A percentile compares a stretch with the other conserved stretches of the same genome.
Evolutionary conservation across 1,284 basidiomycete genomes (phyloP).

Genomic region (Hymenochaete sp.): DNA sequence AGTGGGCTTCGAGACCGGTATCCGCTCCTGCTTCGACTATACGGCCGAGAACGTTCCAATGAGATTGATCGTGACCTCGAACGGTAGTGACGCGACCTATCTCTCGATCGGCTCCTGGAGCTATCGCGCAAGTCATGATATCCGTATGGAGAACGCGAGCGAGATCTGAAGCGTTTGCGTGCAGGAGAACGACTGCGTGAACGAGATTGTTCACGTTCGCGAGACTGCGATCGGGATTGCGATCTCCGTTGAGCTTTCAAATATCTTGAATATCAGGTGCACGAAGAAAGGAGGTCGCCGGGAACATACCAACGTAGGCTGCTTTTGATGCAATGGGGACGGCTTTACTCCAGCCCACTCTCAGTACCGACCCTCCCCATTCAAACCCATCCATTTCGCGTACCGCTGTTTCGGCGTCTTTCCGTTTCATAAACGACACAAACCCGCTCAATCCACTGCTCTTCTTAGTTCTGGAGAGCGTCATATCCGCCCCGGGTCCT

Average conservation of each 20-base stretch:
- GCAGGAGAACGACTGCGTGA: constrained; percentile 35
- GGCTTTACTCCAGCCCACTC: constrained; percentile 94
- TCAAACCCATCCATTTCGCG: constrained; percentile 84
- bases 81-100: constrained; percentile 29
- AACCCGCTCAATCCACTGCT: constrained; percentile 81
- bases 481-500: constrained; percentile 72
- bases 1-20: constrained; percentile 14
- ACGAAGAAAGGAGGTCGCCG: constrained; percentile 3
- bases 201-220: constrained; percentile 37
- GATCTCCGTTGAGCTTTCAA: constrained; percentile 24
- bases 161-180: constrained; percentile 31
- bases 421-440: constrained; percentile 90
- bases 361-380: constrained; percentile 80
- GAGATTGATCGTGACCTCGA: constrained; percentile 25
- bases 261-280: too few relatives aligned
- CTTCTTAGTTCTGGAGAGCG: constrained; percentile 55
- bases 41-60: constrained; percentile 5
- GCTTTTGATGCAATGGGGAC: constrained; percentile 77
- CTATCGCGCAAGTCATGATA: constrained; percentile 35
- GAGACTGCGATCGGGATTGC: constrained; percentile 41
- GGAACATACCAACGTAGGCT: constrained; percentile 58
- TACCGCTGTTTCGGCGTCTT: constrained; percentile 82
- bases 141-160: constrained; percentile 28
- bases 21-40: constrained; percentile 17
- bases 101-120: constrained; percentile 34